These are phyloP conservation scores for Oryza glumipatula DNA, from an alignment of 176 grass and related monocot genomes.

Conservation along the genomic window DNA sequence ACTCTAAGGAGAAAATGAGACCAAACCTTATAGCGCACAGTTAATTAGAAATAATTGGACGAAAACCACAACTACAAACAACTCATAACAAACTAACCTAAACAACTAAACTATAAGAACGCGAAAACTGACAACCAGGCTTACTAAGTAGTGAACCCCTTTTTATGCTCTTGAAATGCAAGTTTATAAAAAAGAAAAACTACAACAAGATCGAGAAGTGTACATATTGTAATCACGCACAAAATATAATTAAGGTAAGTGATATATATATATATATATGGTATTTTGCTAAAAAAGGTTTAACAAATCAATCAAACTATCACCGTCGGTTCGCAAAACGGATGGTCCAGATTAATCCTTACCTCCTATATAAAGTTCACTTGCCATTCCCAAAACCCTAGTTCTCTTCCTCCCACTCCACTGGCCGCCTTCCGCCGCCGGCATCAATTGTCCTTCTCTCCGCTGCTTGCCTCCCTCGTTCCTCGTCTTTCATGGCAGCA, in stretches of 20 bases:
- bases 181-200: not conserved
- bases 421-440: not conserved
- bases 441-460: not conserved
- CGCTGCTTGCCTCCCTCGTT: not conserved
- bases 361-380: not conserved
- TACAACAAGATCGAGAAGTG: not conserved
- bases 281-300: not conserved
- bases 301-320: not conserved
- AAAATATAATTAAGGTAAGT: not conserved
- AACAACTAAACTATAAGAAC: no score
- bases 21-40: no score
- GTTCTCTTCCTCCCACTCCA: not conserved
- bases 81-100: no score
- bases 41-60: no score
- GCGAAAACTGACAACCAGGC: no score
- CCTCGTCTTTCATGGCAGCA: not conserved
- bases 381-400: not conserved
- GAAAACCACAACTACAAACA: no score
- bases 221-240: not conserved
- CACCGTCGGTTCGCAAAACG: accelerated
- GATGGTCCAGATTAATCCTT: not conserved
- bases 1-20: no score
- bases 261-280: not conserved
- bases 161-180: not conserved
- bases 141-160: not conserved